Base-by-base conservation (phyloP, 2,329 filamentous ascomycete species). In the Cladosporium oxysporum region DNA sequence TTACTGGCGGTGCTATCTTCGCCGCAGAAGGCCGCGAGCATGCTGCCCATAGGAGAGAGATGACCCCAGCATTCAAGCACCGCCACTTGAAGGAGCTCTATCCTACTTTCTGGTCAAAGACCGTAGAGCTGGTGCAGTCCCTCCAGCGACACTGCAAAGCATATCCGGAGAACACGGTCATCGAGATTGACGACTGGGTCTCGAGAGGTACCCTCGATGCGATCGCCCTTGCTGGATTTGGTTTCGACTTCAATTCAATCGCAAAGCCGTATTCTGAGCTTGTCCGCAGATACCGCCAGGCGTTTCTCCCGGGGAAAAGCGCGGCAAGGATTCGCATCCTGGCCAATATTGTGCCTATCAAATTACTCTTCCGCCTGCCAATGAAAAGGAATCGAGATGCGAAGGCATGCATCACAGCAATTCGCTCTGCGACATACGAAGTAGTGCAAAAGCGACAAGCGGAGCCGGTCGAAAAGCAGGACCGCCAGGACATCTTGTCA, bases 71-170 rank as follows among this genome's bases (percentile, higher is more conserved):
- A 1, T 97, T 97, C 76, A 84, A 88, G n/a, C 96, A 92, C 74
- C 86, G 92, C 26, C 91, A 96, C 72, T 83, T 96, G 76, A 96
- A 95, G 75, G 86, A 94, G 66, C 80, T 97, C 16, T 95, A 96
- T 72, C 90, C 92, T 0, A 80, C 90, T 6, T 96, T 97, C 77
- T 97, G 92, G 92, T 73, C 79, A 23, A 96, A 96, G 78, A 61
- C 58, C 0, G 35, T 59, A 1, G 64, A 61, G 64, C 58, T 66
- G 6, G 47, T 65, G 1, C 29, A 29, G 10, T 65, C 55, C 6
- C 44, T 65, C 2, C 44, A 55, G 23, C 2, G 28, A 7, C 28
- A 57, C 8, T 44, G 61, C 6, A 28, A 8, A 2, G 26, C 23
- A 2, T n/a, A 2, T n/a, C 11, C 23, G 6, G 44, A 14, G 1